Evolutionary conservation across 1,284 basidiomycete genomes (phyloP).

Genomic region (Agroathelia rolfsii): DNA sequence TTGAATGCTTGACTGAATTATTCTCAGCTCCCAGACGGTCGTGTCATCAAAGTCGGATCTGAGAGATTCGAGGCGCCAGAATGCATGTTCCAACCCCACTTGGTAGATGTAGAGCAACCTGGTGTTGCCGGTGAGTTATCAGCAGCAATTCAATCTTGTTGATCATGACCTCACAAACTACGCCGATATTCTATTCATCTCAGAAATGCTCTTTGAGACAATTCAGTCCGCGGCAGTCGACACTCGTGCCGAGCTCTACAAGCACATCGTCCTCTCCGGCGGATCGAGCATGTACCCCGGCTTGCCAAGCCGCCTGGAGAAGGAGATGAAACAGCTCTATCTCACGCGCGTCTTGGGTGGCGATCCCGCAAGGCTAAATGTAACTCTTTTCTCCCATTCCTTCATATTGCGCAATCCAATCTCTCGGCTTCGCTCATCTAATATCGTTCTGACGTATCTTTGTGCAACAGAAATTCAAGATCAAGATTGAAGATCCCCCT

Average conservation of each 20-base stretch:
- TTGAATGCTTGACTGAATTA: slow-evolving; percentile 17
- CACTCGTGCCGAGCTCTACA: slow-evolving; percentile 87
- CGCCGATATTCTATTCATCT: not conserved
- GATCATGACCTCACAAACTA: not conserved
- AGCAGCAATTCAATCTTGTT: not conserved
- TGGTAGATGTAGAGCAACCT: slow-evolving; percentile 95
- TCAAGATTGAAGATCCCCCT: slow-evolving; percentile 95
- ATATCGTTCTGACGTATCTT: slow-evolving; percentile 2
- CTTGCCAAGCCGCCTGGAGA: slow-evolving; percentile 91
- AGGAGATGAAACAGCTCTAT: slow-evolving; percentile 99
- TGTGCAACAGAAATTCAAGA: slow-evolving; percentile 87
- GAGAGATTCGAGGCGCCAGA: slow-evolving; percentile 99
- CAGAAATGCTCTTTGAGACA: slow-evolving; percentile 94
- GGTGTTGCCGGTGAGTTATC: slow-evolving; percentile 74
- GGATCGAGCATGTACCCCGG: slow-evolving; percentile 99
- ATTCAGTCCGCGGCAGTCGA: slow-evolving; percentile 92
- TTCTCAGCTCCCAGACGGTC: slow-evolving; percentile 84
- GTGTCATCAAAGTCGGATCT: slow-evolving; percentile 93
- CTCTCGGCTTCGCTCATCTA: slow-evolving; percentile 1
- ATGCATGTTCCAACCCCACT: slow-evolving; percentile 99
- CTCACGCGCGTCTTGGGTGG: slow-evolving; percentile 81
- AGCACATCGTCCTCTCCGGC: slow-evolving; percentile 95
- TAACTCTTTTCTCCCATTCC: slow-evolving; percentile 31
- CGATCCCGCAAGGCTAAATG: slow-evolving; percentile 82
- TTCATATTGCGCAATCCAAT: slow-evolving; percentile 4